Conservation (phyloP, 345 rosid genomes). For the Rhizophora apiculata region DNA sequence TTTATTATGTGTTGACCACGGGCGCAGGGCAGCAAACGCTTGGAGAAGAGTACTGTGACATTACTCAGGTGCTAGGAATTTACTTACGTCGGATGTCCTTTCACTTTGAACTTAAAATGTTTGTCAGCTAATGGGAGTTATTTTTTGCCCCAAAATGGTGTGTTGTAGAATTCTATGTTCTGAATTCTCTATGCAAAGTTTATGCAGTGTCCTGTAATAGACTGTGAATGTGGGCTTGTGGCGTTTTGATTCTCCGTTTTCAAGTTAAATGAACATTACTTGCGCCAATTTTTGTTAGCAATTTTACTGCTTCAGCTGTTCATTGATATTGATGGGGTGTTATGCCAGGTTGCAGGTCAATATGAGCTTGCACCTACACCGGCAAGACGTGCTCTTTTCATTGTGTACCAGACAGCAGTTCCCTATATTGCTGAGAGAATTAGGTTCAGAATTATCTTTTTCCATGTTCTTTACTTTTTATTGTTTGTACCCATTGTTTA, state of each 20-base stretch:
- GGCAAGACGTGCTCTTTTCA: conserved; percentile 86
- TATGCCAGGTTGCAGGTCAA: conserved; percentile 65
- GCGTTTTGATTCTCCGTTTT: no score
- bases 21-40: conserved; percentile 95
- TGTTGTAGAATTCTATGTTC: no score
- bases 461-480: not conserved
- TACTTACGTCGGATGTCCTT: no score
- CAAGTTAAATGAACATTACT: not conserved
- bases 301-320: not conserved
- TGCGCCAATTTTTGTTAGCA: not conserved
- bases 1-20: conserved; percentile 81
- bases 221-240: no score
- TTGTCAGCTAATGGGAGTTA: no score
- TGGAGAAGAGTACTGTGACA: conserved; percentile 96
- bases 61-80: conserved; percentile 61
- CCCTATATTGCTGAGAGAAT: conserved; percentile 88
- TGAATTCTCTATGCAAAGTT: no score
- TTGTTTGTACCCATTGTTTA: not conserved
- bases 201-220: no score
- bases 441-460: conserved; percentile 40
- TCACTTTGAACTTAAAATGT: no score
- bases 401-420: conserved; percentile 70
- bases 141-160: no score
- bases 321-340: conserved; percentile 4
- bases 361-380: conserved; percentile 90